Base-by-base conservation (phyloP, 345 rosid genomes). In the Populus deltoides region DNA sequence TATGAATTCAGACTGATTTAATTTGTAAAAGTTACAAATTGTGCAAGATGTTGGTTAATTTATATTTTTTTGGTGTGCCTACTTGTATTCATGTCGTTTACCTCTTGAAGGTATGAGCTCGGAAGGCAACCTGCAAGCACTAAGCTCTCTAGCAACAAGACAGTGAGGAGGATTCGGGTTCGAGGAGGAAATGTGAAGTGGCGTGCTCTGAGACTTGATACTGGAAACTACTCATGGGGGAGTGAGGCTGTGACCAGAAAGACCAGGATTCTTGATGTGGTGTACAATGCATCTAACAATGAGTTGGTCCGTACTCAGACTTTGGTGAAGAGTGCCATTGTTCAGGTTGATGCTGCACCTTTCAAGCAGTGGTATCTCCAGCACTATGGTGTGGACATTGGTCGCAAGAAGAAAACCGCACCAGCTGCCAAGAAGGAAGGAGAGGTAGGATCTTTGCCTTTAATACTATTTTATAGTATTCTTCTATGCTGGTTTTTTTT, bases 151-250 rank as follows among this genome's bases (percentile, higher is more conserved):
- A 80, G 83, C 72, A 80, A 80, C 73, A 80, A 80, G 83, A 80
- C 83, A 35, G 83, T 80, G 18, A 80, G 83, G 43, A 80, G 83
- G 74, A 39, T 80, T 63, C 76, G 83, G 79, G 83, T 80, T 20
- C 41, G 83, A 75, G 83, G 83, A 49, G 83, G 83, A 24, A 80
- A 80, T 71, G 79, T 80, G 39, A 80, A 80, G 79, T 80, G 83
- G 83, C 83, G 83, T 65, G 83, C 83, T 25, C 49, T 80, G 79
- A 75, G 83, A 71, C 80, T 81, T 31, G 84, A 81, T 72, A 81
- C 84, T 73, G 84, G 84, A n/a, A 81, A 81, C 59, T 81, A 67
- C 77, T 81, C 84, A 5, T 81, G 84, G 84, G 84, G 84, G 1
- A 81, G 84, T 45, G 84, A 81, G 72, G 80, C 84, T 55, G 84